Conservation (phyloP, 2,329 filamentous ascomycete species). For the Emmonsiellopsis sp. region DNA sequence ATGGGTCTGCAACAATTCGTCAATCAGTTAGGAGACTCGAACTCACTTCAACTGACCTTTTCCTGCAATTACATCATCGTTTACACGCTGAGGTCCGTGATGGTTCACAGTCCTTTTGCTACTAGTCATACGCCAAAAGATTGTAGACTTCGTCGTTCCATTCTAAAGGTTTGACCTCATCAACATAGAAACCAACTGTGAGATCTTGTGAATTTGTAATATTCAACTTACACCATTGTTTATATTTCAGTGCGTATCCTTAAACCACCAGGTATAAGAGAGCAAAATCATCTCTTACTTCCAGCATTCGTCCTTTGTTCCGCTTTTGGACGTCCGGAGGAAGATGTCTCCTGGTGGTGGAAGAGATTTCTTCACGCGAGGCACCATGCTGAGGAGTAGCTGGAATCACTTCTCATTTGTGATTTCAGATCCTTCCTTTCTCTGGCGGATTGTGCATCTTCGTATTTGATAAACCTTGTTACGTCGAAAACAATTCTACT, state of each 20-base stretch:
- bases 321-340: slow-evolving; percentile 21
- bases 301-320: slow-evolving; percentile 35
- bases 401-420: not conserved
- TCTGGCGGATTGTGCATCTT: slow-evolving; percentile 15
- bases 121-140: slow-evolving; percentile 40
- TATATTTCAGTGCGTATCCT: slow-evolving; percentile 40
- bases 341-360: not conserved
- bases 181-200: slow-evolving; percentile 7
- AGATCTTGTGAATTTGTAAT: not conserved
- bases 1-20: slow-evolving; percentile 7
- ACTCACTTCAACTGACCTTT: slow-evolving; percentile 21
- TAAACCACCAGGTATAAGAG: slow-evolving; percentile 33
- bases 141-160: slow-evolving; percentile 42
- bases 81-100: slow-evolving; percentile 2
- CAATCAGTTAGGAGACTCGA: slow-evolving; percentile 15
- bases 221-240: slow-evolving; percentile 36
- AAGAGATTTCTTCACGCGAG: not conserved
- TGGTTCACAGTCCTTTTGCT: slow-evolving; percentile 43
- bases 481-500: slow-evolving; percentile 35
- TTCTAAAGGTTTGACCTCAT: slow-evolving; percentile 34
- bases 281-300: slow-evolving; percentile 29
- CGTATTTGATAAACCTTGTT: slow-evolving; percentile 36
- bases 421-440: not conserved
- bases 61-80: slow-evolving; percentile 23
- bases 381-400: not conserved